Evolutionary conservation across 768 basidiomycete species (phyloP), one percentile per base, ranked within the genome.

Genomic region (Austroboletus eburneus): DNA sequence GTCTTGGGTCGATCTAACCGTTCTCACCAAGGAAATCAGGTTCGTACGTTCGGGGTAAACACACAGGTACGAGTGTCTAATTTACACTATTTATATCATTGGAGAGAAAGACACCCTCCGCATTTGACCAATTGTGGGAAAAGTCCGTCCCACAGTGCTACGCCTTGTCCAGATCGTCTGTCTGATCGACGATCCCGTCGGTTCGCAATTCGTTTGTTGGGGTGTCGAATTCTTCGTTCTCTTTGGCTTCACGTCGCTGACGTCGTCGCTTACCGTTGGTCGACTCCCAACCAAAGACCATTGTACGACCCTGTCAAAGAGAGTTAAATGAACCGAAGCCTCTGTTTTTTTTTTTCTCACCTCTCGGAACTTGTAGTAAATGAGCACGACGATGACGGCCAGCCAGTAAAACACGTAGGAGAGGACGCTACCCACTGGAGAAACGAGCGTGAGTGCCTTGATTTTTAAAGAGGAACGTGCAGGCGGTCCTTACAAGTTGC

Each of bases 371-470:
- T 90, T 90, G 72, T 87, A 69, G 54, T 68, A 77, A 42, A 87
- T 59, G 42, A 98, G 75, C 3, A 71, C 71, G 27, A 59, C 76
- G 38, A 94, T 81, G 54, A 87, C 87, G 12, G 83, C 79, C 50
- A 96, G 53, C 94, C 94, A 97, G 72, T 94, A 97, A 67, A 91
- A 87, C 39, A 90, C 80, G 64, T 97, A 98, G 0, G 83, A 71
- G n/a, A 95, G 72, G 18, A 97, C 76, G 2, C 85, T 78, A 12
- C 94, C 91, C 49, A 85, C 78, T 80, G 50, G 29, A 43, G 12
- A 41, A 40, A 39, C 5, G 14, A 5, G 8, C 9, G 33, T 34
- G 33, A 27, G 33, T 9, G 16, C 33, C n/a, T n/a, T n/a, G n/a
- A n/a, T n/a, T n/a, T n/a, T n/a, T 5, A 36, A 39, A 20, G 18